Conservation (phyloP, 2,329 filamentous ascomycete species). For the Xylariaceae sp. region DNA sequence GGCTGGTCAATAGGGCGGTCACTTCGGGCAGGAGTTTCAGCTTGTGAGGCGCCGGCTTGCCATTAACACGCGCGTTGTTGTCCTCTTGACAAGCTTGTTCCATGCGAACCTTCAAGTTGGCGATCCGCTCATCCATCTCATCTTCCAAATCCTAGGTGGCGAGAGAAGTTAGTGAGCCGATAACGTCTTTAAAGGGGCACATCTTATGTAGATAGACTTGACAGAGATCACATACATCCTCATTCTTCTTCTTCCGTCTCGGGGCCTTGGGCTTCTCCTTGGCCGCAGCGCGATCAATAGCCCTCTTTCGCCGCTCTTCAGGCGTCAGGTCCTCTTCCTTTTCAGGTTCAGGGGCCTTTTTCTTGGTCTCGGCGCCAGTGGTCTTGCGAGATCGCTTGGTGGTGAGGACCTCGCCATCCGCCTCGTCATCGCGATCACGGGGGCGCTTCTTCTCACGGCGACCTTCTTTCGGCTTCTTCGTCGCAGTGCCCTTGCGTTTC, state of each 20-base stretch:
- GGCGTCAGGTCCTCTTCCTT: conserved; percentile 76
- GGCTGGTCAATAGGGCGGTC: conserved; percentile 79
- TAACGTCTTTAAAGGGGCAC: not conserved
- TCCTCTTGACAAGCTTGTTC: conserved; percentile 83
- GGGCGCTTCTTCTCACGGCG: conserved; percentile 62
- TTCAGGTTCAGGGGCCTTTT: conserved; percentile 55
- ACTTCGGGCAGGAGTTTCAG: conserved; percentile 91
- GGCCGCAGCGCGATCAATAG: conserved; percentile 82
- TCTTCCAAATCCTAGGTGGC: conserved; percentile 72
- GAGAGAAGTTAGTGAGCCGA: conserved; percentile 5
- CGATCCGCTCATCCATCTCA: conserved; percentile 84
- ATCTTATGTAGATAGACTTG: not conserved
- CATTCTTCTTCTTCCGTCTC: conserved; percentile 73
- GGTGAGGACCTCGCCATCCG: conserved; percentile 40
- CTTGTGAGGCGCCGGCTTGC: conserved; percentile 83
- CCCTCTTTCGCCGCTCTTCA: conserved; percentile 76
- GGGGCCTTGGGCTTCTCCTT: conserved; percentile 74
- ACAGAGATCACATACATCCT: conserved; percentile 59
- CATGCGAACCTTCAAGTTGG: conserved; percentile 82
- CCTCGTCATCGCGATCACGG: conserved; percentile 47
- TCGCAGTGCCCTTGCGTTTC: conserved; percentile 59
- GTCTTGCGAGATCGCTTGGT: conserved; percentile 46
- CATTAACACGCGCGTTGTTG: conserved; percentile 71
- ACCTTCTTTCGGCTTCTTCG: conserved; percentile 72
- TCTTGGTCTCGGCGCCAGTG: conserved; percentile 35